phyloP scores from a whole-genome alignment of 805 yeast species.

The Saccharomycopsis schoenii region DNA sequence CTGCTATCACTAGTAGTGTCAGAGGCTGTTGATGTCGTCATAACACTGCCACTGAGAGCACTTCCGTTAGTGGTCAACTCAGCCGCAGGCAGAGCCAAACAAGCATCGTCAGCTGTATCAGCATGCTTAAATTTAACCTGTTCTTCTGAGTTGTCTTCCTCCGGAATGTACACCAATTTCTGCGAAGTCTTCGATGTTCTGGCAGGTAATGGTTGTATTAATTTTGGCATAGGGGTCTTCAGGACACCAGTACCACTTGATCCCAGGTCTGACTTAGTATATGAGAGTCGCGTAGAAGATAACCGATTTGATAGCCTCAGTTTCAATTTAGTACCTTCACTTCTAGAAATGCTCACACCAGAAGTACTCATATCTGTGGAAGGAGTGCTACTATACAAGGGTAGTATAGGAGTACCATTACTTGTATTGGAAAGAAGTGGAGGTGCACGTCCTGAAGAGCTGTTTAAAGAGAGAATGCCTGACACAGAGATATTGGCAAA shows the following conservation, averaged over 20 bases:
- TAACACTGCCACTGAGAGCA: background rate
- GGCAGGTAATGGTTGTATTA: slow-evolving; percentile 48
- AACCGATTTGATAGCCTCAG: background rate
- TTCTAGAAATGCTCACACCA: background rate
- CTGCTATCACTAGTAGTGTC: background rate
- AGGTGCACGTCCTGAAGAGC: background rate
- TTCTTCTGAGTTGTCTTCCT: slow-evolving; percentile 27
- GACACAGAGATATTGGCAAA: slow-evolving; percentile 78
- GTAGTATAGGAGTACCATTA: background rate
- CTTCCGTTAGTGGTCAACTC: background rate
- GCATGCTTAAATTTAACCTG: slow-evolving; percentile 1
- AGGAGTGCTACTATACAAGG: background rate
- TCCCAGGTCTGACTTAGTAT: background rate
- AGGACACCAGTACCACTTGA: background rate
- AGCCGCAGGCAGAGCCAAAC: background rate
- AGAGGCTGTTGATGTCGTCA: background rate
- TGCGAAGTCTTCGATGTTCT: slow-evolving; percentile 83
- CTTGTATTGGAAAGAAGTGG: background rate
- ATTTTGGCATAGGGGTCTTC: slow-evolving; percentile 29
- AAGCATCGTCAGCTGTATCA: background rate
- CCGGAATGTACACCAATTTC: slow-evolving; percentile 80
- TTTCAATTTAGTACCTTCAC: slow-evolving; percentile 11
- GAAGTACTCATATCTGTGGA: background rate
- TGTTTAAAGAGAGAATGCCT: slow-evolving; percentile 45
- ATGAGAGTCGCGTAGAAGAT: background rate